phyloP scores from a whole-genome alignment of 495 filamentous ascomycete genomes.

The Talaromyces trachyspermus region DNA sequence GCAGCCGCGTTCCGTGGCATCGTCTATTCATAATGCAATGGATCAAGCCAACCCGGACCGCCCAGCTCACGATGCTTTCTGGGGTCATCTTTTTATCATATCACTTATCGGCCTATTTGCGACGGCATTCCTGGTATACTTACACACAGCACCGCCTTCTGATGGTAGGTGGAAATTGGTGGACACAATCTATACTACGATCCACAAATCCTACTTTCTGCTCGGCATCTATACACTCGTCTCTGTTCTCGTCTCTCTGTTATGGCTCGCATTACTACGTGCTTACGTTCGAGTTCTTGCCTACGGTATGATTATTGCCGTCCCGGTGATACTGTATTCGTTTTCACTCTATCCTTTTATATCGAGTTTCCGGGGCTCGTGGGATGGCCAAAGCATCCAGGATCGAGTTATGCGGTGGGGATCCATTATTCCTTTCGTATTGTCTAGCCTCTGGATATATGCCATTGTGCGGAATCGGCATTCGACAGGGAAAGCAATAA shows the following conservation, averaged over 20 bases:
- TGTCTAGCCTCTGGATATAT: slow-evolving; percentile 74
- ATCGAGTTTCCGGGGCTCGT: slow-evolving; percentile 72
- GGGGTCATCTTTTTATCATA: slow-evolving; percentile 86
- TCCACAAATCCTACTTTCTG: slow-evolving; percentile 80
- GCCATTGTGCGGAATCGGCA: slow-evolving; percentile 71
- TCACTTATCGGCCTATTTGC: slow-evolving; percentile 74
- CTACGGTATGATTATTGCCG: slow-evolving; percentile 67
- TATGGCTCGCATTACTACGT: slow-evolving; percentile 85
- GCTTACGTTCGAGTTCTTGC: slow-evolving; percentile 79
- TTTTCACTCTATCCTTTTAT: slow-evolving; percentile 90
- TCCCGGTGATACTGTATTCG: slow-evolving; percentile 75
- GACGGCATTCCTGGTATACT: slow-evolving; percentile 76
- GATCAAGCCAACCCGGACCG: slow-evolving; percentile 38
- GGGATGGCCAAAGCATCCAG: slow-evolving; percentile 65
- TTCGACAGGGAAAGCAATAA: slow-evolving; percentile 69
- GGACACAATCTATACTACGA: slow-evolving; percentile 88
- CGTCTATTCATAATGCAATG: slow-evolving; percentile 42
- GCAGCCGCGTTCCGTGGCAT: slow-evolving; percentile 33
- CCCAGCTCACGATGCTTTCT: slow-evolving; percentile 76
- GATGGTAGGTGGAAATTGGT: slow-evolving; percentile 58
- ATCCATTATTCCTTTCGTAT: slow-evolving; percentile 64
- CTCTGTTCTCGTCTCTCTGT: slow-evolving; percentile 74
- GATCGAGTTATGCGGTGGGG: slow-evolving; percentile 87
- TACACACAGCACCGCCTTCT: slow-evolving; percentile 70
- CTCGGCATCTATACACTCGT: slow-evolving; percentile 85